phyloP scores from a whole-genome alignment of 345 rosid genomes.

The Schrenkiella parvula region DNA sequence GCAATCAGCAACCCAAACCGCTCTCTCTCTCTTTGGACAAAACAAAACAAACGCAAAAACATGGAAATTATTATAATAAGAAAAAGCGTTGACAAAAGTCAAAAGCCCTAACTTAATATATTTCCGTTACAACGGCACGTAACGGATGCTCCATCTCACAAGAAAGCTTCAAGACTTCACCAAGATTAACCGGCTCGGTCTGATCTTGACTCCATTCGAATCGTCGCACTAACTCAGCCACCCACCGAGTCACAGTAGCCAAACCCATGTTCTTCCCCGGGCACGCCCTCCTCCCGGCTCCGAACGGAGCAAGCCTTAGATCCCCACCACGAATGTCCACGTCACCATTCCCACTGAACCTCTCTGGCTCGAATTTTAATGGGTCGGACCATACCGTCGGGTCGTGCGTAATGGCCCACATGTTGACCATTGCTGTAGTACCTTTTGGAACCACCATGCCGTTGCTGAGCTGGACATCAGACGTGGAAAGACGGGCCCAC shows the following conservation, averaged over 20 bases:
- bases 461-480: conserved; percentile 74
- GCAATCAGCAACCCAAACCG: conserved; percentile 5
- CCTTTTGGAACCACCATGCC: conserved; percentile 71
- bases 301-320: conserved; percentile 81
- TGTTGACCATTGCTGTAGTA: conserved; percentile 94
- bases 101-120: conserved; percentile 24
- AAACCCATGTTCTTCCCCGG: conserved; percentile 83
- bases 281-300: conserved; percentile 87
- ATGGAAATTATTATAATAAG: not conserved
- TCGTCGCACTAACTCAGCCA: conserved; percentile 53
- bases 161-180: conserved; percentile 74
- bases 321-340: conserved; percentile 70
- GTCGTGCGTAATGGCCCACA: conserved; percentile 97
- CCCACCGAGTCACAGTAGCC: conserved; percentile 68
- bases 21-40: conserved; percentile 2
- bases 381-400: conserved; percentile 63
- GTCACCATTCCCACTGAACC: conserved; percentile 46
- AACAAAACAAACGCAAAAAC: not conserved
- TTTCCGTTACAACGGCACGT: conserved; percentile 42
- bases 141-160: conserved; percentile 86
- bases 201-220: conserved; percentile 56
- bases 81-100: not conserved
- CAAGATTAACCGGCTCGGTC: conserved; percentile 48
- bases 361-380: conserved; percentile 54
- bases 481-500: conserved; percentile 85